Evolutionary conservation across 345 rosid species (phyloP).

Genomic region (Citrus inodora): DNA sequence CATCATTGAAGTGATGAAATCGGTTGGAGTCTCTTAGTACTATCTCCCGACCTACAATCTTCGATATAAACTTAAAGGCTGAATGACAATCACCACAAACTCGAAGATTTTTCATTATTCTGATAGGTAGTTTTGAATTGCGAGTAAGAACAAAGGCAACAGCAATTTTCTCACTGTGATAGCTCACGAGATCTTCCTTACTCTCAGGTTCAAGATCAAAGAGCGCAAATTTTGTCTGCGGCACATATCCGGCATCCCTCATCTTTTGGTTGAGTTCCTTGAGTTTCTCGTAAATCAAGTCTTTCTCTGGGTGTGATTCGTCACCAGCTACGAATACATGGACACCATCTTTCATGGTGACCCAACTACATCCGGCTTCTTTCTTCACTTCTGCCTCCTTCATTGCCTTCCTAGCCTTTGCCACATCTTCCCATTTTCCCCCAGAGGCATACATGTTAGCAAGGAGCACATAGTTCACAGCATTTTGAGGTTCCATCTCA

Average conservation of each 20-base stretch:
- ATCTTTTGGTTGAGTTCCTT: constrained; percentile 68
- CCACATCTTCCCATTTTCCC: constrained; percentile 80
- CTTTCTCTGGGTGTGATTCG: constrained; percentile 60
- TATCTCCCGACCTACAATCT: constrained; percentile 54
- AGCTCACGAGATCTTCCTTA: constrained; percentile 76
- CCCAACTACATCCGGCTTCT: constrained; percentile 98
- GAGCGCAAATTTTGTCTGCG: constrained; percentile 65
- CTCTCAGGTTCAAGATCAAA: constrained; percentile 81
- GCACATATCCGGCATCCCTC: constrained; percentile 78
- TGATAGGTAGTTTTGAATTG: constrained; percentile 57
- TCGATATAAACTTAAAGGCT: constrained; percentile 80
- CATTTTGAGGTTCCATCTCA: constrained; percentile 77
- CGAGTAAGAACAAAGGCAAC: constrained; percentile 73
- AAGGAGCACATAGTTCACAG: constrained; percentile 80
- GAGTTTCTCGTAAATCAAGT: constrained; percentile 60
- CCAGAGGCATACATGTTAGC: constrained; percentile 90
- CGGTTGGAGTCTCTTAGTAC: constrained; percentile 78
- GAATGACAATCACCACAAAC: constrained; percentile 85
- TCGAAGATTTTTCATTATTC: constrained; percentile 92
- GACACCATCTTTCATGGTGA: constrained; percentile 86
- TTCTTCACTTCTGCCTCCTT: constrained; percentile 68
- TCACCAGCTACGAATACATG: constrained; percentile 87
- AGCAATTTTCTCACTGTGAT: constrained; percentile 91
- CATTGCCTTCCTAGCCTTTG: constrained; percentile 67
- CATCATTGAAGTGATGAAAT: constrained; percentile 84